A percentile compares a stretch with the other conserved stretches of the same genome.
Evolutionary conservation across 495 filamentous ascomycete species (phyloP).

Genomic region (Staphylotrichum longicolle): DNA sequence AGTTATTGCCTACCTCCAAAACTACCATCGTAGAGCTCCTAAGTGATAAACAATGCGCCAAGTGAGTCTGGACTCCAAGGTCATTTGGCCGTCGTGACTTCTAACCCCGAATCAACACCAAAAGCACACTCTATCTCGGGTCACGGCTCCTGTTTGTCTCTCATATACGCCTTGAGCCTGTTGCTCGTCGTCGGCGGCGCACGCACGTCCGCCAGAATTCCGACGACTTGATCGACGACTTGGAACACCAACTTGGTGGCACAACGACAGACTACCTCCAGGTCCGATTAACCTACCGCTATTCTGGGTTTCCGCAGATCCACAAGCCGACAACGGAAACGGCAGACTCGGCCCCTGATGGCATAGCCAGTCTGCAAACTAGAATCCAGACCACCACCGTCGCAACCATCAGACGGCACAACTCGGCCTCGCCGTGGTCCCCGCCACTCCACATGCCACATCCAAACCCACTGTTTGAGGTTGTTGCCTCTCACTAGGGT

Average conservation of each 20-base stretch:
- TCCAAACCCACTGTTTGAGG: slow-evolving; percentile 40
- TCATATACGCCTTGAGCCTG: slow-evolving; percentile 31
- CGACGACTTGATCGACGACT: slow-evolving; percentile 50
- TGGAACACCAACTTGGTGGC: slow-evolving; percentile 49
- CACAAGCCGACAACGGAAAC: not conserved
- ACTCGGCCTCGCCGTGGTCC: slow-evolving; percentile 41
- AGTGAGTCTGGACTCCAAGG: slow-evolving; percentile 24
- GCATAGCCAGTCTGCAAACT: slow-evolving; percentile 33
- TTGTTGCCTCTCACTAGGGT: slow-evolving; percentile 48
- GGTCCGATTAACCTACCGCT: slow-evolving; percentile 47
- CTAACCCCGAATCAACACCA: not conserved
- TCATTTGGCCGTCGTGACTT: not conserved
- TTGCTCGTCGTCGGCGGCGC: slow-evolving; percentile 6
- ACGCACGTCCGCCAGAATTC: slow-evolving; percentile 37
- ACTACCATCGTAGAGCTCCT: slow-evolving; percentile 41
- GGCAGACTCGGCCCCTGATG: slow-evolving; percentile 14
- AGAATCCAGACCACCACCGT: slow-evolving; percentile 44
- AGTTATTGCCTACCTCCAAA: slow-evolving; percentile 34
- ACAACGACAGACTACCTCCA: slow-evolving; percentile 42
- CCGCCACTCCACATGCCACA: slow-evolving; percentile 28
- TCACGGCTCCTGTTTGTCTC: slow-evolving; percentile 43
- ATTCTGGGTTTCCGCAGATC: slow-evolving; percentile 47
- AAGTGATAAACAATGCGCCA: slow-evolving; percentile 29
- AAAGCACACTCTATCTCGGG: slow-evolving; percentile 34
- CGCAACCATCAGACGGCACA: slow-evolving; percentile 44